Evolutionary conservation across 352 stramenopile genomes (phyloP), one percentile per base, ranked within the genome.

Genomic region (Globisporangium paroecandrum): DNA sequence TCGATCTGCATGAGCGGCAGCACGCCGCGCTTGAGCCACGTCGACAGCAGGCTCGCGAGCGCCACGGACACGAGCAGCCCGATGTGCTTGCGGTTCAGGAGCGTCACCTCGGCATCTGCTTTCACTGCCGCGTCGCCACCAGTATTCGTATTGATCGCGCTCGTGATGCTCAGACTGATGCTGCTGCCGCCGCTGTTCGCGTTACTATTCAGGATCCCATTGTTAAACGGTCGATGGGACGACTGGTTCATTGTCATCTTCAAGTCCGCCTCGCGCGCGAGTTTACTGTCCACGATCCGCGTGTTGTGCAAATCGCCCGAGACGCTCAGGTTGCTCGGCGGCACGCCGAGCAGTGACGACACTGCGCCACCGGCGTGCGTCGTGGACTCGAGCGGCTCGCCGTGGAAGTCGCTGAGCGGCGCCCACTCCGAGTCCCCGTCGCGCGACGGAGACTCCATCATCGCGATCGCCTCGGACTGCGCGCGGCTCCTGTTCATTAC

Each of bases 21-120:
- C n/a, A 85, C 66, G 1, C 74, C 75, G n/a, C 72, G 74, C 38
- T 85, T 82, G n/a, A 85, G 60, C 69, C 74, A 81, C 34, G 61
- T 77, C 32, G 68, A 78, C 18, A 85, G n/a, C 15, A 85, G 63
- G 22, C 76, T 79, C 53, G 78, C 74, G 34, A 76, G 71, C 24
- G 66, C 66, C 12, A 77, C 77, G 0, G 77, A 85, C 2, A 83
- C 43, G 8, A 85, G 47, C 29, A 85, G 62, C 5, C 77, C 77
- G 1, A 79, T n/a, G 53, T 83, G 76, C 58, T 71, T 63, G 5
- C 64, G 68, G 53, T 66, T 66, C 12, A 57, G 55, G 55, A 82
- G 74, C 43, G 68, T 69, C 49, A 51, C 27, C 41, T 60, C 29
- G 9, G 25, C 7, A 8, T 58, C 6, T 58, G 27, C 27, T 6